These are phyloP conservation scores for Alternaria sp. DNA, from an alignment of 2,329 filamentous ascomycete species.

Conservation along the genomic window DNA sequence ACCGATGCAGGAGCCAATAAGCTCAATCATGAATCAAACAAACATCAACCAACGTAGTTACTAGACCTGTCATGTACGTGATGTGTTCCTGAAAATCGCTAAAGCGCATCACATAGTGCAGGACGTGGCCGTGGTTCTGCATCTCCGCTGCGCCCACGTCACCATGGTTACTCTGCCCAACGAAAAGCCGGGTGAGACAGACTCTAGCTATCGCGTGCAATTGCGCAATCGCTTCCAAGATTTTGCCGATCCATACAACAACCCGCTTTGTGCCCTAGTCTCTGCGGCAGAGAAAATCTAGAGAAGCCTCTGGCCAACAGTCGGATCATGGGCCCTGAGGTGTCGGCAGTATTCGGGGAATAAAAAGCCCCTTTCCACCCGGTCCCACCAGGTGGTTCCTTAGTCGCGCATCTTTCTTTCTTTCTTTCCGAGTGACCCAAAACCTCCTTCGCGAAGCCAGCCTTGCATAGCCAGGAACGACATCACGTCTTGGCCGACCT, in stretches of 20 bases:
- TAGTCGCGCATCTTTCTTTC: slow-evolving; percentile 15
- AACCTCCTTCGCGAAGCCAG: slow-evolving; percentile 6
- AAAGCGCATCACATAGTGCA: slow-evolving; percentile 5
- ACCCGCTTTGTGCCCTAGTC: slow-evolving; percentile 31
- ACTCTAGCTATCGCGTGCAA: slow-evolving; percentile 45
- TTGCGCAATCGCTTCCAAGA: slow-evolving; percentile 52
- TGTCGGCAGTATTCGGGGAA: slow-evolving; percentile 16
- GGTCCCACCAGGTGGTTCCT: slow-evolving; percentile 13
- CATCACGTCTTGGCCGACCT: slow-evolving; percentile 7
- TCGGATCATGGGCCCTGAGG: slow-evolving; percentile 6
- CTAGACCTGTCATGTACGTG: slow-evolving; percentile 11
- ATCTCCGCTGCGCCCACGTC: slow-evolving; percentile 23
- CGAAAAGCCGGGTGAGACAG: slow-evolving; percentile 15
- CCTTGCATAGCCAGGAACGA: slow-evolving; percentile 9
- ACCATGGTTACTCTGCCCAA: slow-evolving; percentile 9
- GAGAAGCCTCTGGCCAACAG: slow-evolving; percentile 21
- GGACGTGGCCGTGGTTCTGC: slow-evolving; percentile 3
- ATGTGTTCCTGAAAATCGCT: slow-evolving; percentile 11
- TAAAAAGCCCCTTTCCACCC: slow-evolving; percentile 21
- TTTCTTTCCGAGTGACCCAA: slow-evolving; percentile 12
- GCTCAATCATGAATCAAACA: slow-evolving; percentile 24
- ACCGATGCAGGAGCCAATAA: slow-evolving; percentile 25
- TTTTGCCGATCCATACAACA: slow-evolving; percentile 42
- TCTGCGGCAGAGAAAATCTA: slow-evolving; percentile 26
- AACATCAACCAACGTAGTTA: slow-evolving; percentile 2